phyloP scores from a whole-genome alignment of 2,329 filamentous ascomycete genomes.

The Neurospora crassa region DNA sequence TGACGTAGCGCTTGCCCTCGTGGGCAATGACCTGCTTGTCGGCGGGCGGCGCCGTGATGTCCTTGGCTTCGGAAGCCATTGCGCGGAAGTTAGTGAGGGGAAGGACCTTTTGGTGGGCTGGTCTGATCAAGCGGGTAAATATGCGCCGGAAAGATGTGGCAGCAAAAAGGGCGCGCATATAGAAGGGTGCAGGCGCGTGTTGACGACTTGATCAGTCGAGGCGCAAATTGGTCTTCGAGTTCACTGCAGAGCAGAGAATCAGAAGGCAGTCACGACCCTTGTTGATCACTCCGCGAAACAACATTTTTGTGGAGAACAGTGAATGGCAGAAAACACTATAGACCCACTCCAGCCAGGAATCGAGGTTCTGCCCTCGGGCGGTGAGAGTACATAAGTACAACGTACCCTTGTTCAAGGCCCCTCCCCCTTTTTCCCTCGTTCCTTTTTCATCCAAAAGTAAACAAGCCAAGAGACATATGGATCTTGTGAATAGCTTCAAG shows the following conservation, averaged over 20 bases:
- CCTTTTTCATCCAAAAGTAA: neutral
- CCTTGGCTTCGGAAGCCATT: constrained; percentile 16
- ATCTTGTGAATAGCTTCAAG: neutral
- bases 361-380: neutral
- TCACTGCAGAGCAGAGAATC: neutral
- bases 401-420: neutral
- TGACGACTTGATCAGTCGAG: neutral
- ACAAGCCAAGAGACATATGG: neutral
- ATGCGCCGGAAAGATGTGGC: constrained; percentile 6
- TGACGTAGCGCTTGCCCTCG: constrained; percentile 40
- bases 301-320: neutral
- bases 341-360: neutral
- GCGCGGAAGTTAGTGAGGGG: constrained; percentile 3
- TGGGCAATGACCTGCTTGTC: constrained; percentile 25
- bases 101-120: neutral
- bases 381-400: neutral
- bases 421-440: neutral
- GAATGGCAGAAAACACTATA: neutral
- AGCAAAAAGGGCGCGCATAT: constrained; percentile 8
- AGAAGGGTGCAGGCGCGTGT: neutral
- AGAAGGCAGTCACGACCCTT: neutral
- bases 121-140: constrained; percentile 4
- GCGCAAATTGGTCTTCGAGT: neutral
- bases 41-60: constrained; percentile 19
- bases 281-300: neutral